These are phyloP conservation scores for Saccharomyces cerevisiae DNA, from an alignment of 805 yeast genomes.

Conservation along the genomic window DNA sequence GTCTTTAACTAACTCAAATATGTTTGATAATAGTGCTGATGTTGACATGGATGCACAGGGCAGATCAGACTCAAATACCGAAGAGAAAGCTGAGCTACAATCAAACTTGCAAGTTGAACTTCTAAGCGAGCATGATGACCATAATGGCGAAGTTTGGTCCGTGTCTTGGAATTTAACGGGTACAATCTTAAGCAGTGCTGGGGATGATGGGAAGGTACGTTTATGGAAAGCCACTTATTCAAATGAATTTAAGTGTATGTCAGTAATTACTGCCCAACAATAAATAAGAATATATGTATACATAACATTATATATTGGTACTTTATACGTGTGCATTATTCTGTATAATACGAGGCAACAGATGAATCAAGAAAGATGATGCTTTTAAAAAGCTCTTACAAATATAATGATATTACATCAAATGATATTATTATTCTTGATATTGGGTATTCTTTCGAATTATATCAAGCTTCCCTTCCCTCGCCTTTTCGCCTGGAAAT, in stretches of 20 bases:
- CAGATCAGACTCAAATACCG: not conserved
- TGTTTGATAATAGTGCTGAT: slow-evolving; percentile 4
- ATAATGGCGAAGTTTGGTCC: slow-evolving; percentile 87
- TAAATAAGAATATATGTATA: not conserved
- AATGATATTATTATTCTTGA: not conserved
- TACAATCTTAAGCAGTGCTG: slow-evolving; percentile 83
- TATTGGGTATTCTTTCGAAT: not conserved
- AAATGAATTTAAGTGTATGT: slow-evolving; percentile 85
- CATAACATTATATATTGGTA: not conserved
- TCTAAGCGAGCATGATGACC: slow-evolving; percentile 64
- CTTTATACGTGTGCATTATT: not conserved
- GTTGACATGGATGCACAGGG: slow-evolving; percentile 1
- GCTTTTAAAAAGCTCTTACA: not conserved
- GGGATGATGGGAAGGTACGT: slow-evolving; percentile 88
- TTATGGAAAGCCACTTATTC: slow-evolving; percentile 86
- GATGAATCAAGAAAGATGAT: not conserved
- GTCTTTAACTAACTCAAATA: slow-evolving; percentile 1
- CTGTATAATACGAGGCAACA: not conserved
- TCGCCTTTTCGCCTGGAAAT: not conserved
- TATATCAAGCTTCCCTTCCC: not conserved
- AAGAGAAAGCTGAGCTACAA: not conserved
- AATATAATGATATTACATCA: not conserved
- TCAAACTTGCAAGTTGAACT: slow-evolving; percentile 42
- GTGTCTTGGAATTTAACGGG: slow-evolving; percentile 95
- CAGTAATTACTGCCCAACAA: slow-evolving; percentile 61